These are phyloP conservation scores for Fusarium pininemorale DNA, from an alignment of 2,329 filamentous ascomycete genomes.

Conservation along the genomic window DNA sequence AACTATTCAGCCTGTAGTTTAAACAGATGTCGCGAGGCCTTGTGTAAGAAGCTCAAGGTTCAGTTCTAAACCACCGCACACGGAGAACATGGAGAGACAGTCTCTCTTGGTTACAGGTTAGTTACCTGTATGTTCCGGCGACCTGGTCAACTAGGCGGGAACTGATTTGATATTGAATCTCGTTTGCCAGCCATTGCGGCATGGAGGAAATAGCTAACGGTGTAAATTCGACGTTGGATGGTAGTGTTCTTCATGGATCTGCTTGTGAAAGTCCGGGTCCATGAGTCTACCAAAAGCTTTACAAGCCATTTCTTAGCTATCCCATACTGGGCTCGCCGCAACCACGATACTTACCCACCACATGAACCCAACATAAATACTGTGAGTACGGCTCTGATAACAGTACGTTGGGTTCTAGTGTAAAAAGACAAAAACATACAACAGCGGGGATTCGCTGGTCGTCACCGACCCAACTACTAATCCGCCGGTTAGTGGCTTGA, in stretches of 20 bases:
- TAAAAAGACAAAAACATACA: background rate
- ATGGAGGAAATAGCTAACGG: background rate
- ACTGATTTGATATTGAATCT: background rate
- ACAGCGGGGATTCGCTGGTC: background rate
- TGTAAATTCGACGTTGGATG: background rate
- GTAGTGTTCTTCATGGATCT: background rate
- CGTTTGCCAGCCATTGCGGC: background rate
- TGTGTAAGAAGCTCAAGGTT: background rate
- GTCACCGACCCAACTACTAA: constrained; percentile 1
- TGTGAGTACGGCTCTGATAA: background rate
- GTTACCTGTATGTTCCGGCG: background rate
- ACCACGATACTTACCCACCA: background rate
- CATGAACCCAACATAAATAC: background rate
- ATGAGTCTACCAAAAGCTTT: background rate
- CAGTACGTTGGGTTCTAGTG: background rate
- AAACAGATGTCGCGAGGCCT: background rate
- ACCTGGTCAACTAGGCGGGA: no score
- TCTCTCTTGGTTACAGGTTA: background rate
- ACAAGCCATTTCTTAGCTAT: background rate
- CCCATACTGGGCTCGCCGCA: background rate
- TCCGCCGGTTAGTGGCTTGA: constrained; percentile 2
- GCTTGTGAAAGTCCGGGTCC: background rate
- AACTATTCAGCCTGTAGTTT: background rate
- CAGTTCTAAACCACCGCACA: background rate
- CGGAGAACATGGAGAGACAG: background rate